Conservation (phyloP, 768 basidiomycete genomes). For the Kwoniella shandongensis region DNA sequence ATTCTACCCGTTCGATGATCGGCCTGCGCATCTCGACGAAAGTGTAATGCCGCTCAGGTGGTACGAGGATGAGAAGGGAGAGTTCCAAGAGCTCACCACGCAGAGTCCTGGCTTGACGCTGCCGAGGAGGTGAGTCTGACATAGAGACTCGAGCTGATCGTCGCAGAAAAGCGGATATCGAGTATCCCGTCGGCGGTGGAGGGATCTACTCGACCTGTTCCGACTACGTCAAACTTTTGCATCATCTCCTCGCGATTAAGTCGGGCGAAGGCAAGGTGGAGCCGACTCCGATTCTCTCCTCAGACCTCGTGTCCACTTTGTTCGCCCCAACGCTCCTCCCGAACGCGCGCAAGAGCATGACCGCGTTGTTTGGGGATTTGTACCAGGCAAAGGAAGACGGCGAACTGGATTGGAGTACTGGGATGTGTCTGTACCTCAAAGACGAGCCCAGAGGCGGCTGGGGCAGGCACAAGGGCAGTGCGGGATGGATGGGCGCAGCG, state of each 20-base stretch:
- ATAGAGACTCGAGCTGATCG: background rate
- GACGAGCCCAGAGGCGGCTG: conserved; percentile 25
- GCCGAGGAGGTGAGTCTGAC: conserved; percentile 41
- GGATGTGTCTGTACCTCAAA: conserved; percentile 27
- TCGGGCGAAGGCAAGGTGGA: conserved; percentile 34
- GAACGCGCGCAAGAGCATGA: conserved; percentile 16
- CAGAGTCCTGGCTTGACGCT: conserved; percentile 34
- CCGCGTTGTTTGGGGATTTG: background rate
- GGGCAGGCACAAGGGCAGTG: conserved; percentile 31
- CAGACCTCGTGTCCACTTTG: background rate
- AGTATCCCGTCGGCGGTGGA: conserved; percentile 47
- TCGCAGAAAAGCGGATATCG: conserved; percentile 33
- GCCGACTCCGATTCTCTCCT: conserved; percentile 25
- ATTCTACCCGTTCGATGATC: conserved; percentile 35
- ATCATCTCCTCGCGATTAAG: conserved; percentile 32
- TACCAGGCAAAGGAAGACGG: conserved; percentile 12
- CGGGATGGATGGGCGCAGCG: conserved; percentile 41
- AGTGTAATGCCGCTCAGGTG: background rate
- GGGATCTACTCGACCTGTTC: conserved; percentile 37
- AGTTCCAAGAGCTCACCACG: conserved; percentile 27
- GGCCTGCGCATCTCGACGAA: background rate
- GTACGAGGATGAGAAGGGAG: background rate
- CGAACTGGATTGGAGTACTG: conserved; percentile 43
- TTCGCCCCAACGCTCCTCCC: background rate
- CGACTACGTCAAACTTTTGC: conserved; percentile 38